phyloP scores from a whole-genome alignment of 2,329 filamentous ascomycete species.

The Pseudogymnoascus sp. region DNA sequence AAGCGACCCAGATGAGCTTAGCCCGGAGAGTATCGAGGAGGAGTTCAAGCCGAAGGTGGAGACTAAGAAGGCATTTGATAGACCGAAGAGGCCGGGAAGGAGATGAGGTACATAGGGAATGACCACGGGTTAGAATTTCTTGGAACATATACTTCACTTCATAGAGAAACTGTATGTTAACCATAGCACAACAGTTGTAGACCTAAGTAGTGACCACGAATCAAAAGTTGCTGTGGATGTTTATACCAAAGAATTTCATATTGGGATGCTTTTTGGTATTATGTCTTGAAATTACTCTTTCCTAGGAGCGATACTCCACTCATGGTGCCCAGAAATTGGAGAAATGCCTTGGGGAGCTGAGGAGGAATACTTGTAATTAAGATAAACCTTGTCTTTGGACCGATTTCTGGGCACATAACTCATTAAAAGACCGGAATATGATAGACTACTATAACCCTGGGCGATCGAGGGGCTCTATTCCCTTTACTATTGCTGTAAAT shows the following conservation, averaged over 20 bases:
- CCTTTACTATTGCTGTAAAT: not conserved
- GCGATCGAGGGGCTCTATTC: not conserved
- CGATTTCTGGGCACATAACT: not conserved
- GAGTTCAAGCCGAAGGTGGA: slow-evolving; percentile 65
- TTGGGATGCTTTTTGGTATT: not conserved
- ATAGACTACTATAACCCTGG: not conserved
- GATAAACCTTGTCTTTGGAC: not conserved
- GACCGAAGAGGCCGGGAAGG: slow-evolving; percentile 69
- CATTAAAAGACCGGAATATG: not conserved
- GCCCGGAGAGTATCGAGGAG: slow-evolving; percentile 55
- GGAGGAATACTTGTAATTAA: not conserved
- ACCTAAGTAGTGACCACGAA: not conserved
- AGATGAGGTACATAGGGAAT: slow-evolving; percentile 18
- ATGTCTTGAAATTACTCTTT: not conserved
- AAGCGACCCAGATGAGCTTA: slow-evolving; percentile 64
- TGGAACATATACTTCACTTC: not conserved
- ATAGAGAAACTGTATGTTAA: not conserved
- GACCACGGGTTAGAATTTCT: not conserved
- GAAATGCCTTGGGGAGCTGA: not conserved
- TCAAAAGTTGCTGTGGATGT: not conserved
- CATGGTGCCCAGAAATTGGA: not conserved
- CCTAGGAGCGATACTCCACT: not conserved
- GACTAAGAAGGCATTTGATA: slow-evolving; percentile 62
- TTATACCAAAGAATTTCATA: not conserved
- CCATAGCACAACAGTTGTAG: not conserved